Evolutionary conservation across 805 yeast genomes (phyloP).

Genomic region (Yamadazyma endophytica): DNA sequence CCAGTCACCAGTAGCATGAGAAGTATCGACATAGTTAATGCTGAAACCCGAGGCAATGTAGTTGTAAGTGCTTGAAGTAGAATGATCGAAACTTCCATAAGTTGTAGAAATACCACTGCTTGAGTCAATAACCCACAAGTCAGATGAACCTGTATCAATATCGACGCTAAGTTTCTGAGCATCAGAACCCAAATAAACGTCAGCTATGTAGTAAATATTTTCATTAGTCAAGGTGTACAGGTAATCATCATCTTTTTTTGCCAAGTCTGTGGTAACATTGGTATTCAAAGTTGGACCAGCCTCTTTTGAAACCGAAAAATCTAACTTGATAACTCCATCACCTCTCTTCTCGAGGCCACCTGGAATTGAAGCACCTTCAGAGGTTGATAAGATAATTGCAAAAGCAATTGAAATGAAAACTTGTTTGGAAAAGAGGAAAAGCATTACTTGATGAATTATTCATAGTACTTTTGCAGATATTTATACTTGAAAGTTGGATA

Average conservation of each 20-base stretch:
- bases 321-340: conserved; percentile 6
- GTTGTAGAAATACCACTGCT: conserved; percentile 3
- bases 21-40: conserved; percentile 45
- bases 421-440: too few species aligned
- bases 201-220: conserved; percentile 10
- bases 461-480: too few species aligned
- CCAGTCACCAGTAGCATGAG: conserved; percentile 32
- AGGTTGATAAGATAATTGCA: conserved; percentile 4
- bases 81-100: conserved; percentile 36
- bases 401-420: conserved; percentile 7
- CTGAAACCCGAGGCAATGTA: conserved; percentile 30
- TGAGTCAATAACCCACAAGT: conserved; percentile 20
- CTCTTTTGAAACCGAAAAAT: conserved; percentile 6
- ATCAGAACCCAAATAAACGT: conserved; percentile 18
- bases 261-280: too few species aligned
- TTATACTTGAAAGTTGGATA: too few species aligned
- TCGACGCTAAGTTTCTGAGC: conserved; percentile 15
- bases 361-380: conserved; percentile 7
- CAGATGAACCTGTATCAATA: conserved; percentile 29
- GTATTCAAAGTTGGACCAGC: neutral
- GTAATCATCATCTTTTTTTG: conserved; percentile 4
- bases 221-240: conserved; percentile 4
- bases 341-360: conserved; percentile 9
- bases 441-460: too few species aligned
- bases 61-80: conserved; percentile 27